A percentile compares a stretch with the other conserved stretches of the same genome.
Conservation (phyloP, 202 grass and related monocot genomes). For the Setaria viridis region DNA sequence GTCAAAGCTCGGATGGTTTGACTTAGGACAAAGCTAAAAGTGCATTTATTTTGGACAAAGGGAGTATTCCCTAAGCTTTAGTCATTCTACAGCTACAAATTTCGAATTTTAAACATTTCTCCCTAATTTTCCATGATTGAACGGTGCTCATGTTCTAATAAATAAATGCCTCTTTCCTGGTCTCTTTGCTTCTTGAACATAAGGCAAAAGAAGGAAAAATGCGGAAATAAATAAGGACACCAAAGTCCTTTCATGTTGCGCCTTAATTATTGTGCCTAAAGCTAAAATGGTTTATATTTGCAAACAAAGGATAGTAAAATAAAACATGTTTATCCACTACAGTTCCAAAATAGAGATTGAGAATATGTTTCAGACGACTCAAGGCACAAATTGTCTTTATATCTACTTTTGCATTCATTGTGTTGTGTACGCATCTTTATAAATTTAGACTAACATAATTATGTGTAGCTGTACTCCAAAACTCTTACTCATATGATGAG, state of each 20-base stretch:
- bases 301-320: neutral
- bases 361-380: neutral
- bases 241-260: neutral
- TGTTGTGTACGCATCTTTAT: too few relatives aligned
- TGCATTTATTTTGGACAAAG: too few relatives aligned
- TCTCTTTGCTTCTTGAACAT: neutral
- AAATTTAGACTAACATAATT: too few relatives aligned
- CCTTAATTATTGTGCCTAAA: neutral
- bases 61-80: too few relatives aligned
- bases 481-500: too few relatives aligned
- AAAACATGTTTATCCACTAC: neutral
- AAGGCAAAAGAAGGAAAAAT: neutral
- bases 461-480: too few relatives aligned
- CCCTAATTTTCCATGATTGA: neutral
- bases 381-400: neutral
- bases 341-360: neutral
- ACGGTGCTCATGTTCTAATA: neutral
- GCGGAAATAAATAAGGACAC: neutral
- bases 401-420: neutral
- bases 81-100: neutral
- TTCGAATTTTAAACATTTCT: neutral
- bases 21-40: too few relatives aligned
- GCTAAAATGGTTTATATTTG: neutral
- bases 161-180: neutral
- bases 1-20: too few relatives aligned